These are phyloP conservation scores for Candida quercuum DNA, from an alignment of 805 yeast species.

Conservation along the genomic window DNA sequence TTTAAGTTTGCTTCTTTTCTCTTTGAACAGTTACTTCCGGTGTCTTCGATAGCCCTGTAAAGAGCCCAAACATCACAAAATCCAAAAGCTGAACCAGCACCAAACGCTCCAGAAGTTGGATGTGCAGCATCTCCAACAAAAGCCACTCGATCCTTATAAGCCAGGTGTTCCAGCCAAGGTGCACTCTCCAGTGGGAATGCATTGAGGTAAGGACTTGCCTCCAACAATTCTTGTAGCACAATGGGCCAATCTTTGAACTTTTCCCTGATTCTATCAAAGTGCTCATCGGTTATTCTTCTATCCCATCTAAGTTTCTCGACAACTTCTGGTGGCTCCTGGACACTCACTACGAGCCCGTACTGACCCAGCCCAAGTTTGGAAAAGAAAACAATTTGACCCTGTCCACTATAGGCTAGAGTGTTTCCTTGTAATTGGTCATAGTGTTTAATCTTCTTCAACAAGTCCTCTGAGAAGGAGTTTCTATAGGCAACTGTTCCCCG, in stretches of 20 bases:
- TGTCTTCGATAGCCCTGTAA: conserved; percentile 1
- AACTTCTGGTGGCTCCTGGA: neutral
- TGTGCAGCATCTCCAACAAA: conserved; percentile 6
- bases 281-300: neutral
- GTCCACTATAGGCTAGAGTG: neutral
- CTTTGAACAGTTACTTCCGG: neutral
- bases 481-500: conserved; percentile 2
- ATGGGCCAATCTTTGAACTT: neutral
- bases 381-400: neutral
- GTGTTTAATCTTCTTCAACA: too few relatives aligned
- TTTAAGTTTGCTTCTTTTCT: neutral
- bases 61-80: conserved; percentile 4
- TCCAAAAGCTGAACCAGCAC: conserved; percentile 4
- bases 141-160: neutral
- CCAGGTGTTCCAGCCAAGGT: conserved; percentile 1
- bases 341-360: conserved; percentile 1
- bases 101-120: conserved; percentile 6
- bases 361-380: neutral
- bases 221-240: neutral
- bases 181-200: conserved; percentile 4
- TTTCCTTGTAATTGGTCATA: neutral
- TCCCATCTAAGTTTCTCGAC: neutral
- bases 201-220: neutral
- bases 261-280: neutral
- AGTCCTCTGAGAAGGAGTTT: neutral